Base-by-base conservation (phyloP, 345 rosid genomes). In the Euphorbia lathyris region DNA sequence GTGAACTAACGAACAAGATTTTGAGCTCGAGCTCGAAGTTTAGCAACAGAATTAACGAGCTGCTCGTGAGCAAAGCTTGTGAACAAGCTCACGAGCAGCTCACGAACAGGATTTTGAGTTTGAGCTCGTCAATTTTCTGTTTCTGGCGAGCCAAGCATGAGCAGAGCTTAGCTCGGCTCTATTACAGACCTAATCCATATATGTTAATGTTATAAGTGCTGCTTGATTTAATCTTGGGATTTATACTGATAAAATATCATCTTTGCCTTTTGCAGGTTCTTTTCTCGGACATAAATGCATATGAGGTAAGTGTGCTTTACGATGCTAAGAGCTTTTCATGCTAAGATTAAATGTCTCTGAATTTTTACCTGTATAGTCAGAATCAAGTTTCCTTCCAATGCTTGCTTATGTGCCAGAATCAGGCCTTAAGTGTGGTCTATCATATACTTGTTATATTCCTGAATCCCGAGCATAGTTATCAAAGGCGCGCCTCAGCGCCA, bases 201-300 rank as follows among this genome's bases (percentile, higher is more conserved):
- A 10, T 59, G 17, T 59, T 10, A 23, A 25, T 42, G 14, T 48
- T 12, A 48, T 16, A 10, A 38, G 25, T 47, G 19, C 23, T 29
- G 12, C 56, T 16, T 2, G 11, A 17, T 19, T 34, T n/a, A 27
- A 14, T 50, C 29, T 42, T 2, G 36, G 17, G 36, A 20, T 75
- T 69, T 23, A 48, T 8, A 8, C 32, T 3, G 52, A 30, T n/a
- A 1, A 12, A 45, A 11, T 36, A 13, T 19, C 66, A 26, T 57
- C n/a, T 58, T 1, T n/a, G 51, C 7, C 70, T 70, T 72, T 62
- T 75, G 79, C 84, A 90, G 97, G 99, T 95, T 78, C 86, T 92
- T 65, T 87, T 95, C 77, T 88, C 97, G 0, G 99, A 95, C 47
- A 77, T 95, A 58, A 90, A 83, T 70, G 97, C 97, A 0, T 86